Evolutionary conservation across 2,329 filamentous ascomycete genomes (phyloP), one percentile per base, ranked within the genome.

Genomic region (Corinectria fuckeliana): DNA sequence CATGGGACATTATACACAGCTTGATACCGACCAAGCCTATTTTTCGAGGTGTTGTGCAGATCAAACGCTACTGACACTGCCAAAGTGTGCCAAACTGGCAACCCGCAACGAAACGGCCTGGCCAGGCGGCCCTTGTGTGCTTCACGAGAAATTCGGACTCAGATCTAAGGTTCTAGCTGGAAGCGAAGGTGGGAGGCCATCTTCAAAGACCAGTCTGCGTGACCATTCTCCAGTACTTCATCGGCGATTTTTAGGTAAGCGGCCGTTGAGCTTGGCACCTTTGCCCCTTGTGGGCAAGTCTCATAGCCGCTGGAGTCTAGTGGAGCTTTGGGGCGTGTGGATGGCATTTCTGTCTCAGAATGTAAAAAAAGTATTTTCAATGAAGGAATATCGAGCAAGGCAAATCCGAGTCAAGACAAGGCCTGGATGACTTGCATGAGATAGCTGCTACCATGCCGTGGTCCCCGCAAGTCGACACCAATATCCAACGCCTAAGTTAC

Each of bases 31-130:
- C 20, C 21, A 28, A 14, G 36, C 50, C 28, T 47, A 20, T 11
- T 9, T 44, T 34, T 18, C 23, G 45, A 49, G 34, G 16, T 28
- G 26, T 50, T 34, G 23, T 8, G 36, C 44, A 51, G 57, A 60
- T 56, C 57, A 60, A 60, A 56, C 57, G 9, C 48, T 41, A 5
- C 47, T 60, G 56, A 59, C 36, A 59, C 56, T 14, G 30, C 25
- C 32, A 39, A 50, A 59, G 44, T 54, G 20, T 18, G 21, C 21
- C 23, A 23, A 20, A 32, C 7, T 13, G 13, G 14, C 16, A 44
- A 50, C 26, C 28, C 44, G 45, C 36, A 41, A 21, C 28, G 10
- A 32, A 18, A 20, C 23, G 30, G 21, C 50, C 28, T 11, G 21
- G 18, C 14, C 11, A 8, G 28, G 18, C 36, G 20, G 45, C 50